Conservation (phyloP, 176 grass and related monocot species). For the Musa beccarii region DNA sequence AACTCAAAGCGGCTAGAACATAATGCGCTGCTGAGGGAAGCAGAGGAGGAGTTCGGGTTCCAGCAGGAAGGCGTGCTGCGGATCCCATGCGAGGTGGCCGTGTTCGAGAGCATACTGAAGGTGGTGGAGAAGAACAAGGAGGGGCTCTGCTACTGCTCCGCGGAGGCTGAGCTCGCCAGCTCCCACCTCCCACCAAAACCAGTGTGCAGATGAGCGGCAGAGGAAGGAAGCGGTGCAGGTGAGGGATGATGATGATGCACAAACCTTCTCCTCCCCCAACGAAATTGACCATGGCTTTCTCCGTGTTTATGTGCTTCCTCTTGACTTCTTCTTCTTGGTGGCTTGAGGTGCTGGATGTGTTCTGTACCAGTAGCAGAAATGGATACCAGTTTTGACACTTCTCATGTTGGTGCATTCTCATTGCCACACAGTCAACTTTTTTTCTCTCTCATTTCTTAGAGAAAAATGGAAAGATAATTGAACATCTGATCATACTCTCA, state of each 20-base stretch:
- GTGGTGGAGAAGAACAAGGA: constrained; percentile 17
- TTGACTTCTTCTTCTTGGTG: too few relatives aligned
- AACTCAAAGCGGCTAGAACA: too few relatives aligned
- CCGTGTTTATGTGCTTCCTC: too few relatives aligned
- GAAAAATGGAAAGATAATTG: too few relatives aligned
- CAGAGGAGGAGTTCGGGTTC: constrained; percentile 21
- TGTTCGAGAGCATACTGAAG: constrained; percentile 11
- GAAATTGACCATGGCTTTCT: too few relatives aligned
- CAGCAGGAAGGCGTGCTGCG: constrained; percentile 17
- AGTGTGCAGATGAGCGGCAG: constrained; percentile 1
- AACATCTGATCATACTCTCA: too few relatives aligned
- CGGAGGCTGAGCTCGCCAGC: neutral
- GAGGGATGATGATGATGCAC: neutral
- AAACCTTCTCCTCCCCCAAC: neutral
- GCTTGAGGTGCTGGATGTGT: too few relatives aligned
- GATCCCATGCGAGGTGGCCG: constrained; percentile 14
- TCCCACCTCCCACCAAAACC: constrained; percentile 1
- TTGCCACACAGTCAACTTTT: too few relatives aligned
- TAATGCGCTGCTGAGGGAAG: constrained; percentile 10
- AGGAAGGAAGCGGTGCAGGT: neutral
- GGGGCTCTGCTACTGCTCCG: neutral
- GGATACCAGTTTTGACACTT: too few relatives aligned
- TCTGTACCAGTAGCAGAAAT: too few relatives aligned
- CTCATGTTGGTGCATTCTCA: too few relatives aligned
- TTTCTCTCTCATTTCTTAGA: too few relatives aligned